phyloP scores from a whole-genome alignment of 2,329 filamentous ascomycete genomes.

The Endothia cerciana region DNA sequence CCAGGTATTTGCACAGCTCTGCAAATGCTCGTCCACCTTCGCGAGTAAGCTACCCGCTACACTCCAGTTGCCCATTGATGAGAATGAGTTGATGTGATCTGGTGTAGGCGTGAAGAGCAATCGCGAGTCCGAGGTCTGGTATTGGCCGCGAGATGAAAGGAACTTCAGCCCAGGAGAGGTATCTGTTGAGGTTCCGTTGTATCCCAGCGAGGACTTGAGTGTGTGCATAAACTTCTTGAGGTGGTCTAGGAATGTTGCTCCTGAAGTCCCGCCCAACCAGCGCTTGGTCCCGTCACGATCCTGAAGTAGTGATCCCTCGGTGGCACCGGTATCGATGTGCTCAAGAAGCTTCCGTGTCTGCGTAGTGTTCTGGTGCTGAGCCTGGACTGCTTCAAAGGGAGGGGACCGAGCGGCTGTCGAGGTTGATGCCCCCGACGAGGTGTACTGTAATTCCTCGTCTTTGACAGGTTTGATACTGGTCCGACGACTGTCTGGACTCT shows the following conservation, averaged over 20 bases:
- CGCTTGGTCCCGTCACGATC: constrained; percentile 49
- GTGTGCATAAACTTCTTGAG: constrained; percentile 52
- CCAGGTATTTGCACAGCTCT: constrained; percentile 46
- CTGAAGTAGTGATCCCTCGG: constrained; percentile 48
- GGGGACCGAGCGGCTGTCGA: constrained; percentile 30
- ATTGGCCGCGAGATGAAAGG: constrained; percentile 47
- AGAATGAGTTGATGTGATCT: constrained; percentile 5
- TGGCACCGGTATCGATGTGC: constrained; percentile 17
- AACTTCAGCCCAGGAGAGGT: constrained; percentile 39
- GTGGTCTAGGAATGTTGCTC: constrained; percentile 53
- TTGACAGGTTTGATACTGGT: constrained; percentile 25
- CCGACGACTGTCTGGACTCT: constrained; percentile 19
- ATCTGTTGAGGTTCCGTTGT: constrained; percentile 27
- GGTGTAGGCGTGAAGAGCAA: constrained; percentile 40
- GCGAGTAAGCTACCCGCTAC: constrained; percentile 45
- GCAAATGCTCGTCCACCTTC: constrained; percentile 48
- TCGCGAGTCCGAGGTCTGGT: constrained; percentile 52
- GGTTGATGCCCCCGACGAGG: constrained; percentile 30
- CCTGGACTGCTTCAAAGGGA: constrained; percentile 3
- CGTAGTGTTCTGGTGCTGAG: constrained; percentile 14
- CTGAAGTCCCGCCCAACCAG: constrained; percentile 54
- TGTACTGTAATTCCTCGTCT: constrained; percentile 17
- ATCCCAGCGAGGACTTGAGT: constrained; percentile 38
- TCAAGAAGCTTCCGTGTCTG: background rate
- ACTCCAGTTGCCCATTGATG: constrained; percentile 6